phyloP scores from a whole-genome alignment of 192 early-diverging fungal genomes.

The Spizellomyces punctatus region DNA sequence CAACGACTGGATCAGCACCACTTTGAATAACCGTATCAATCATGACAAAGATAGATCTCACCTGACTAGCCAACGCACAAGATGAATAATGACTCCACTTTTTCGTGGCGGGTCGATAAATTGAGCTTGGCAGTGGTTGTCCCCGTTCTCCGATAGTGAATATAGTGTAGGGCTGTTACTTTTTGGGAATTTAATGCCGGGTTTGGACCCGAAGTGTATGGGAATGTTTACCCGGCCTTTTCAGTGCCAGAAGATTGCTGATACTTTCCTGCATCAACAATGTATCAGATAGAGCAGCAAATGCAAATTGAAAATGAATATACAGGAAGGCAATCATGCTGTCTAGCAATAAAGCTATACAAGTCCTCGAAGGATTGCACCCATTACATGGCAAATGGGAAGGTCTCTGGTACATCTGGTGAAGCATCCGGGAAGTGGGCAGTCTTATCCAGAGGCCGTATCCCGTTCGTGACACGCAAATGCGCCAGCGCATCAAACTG shows the following conservation, averaged over 20 bases:
- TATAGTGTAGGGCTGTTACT: too few relatives aligned
- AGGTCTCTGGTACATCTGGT: constrained; percentile 9
- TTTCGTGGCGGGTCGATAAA: constrained; percentile 17
- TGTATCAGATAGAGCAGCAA: too few relatives aligned
- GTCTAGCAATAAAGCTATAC: constrained; percentile 1
- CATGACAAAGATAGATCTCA: neutral
- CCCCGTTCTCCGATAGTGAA: too few relatives aligned
- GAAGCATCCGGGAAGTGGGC: constrained; percentile 13
- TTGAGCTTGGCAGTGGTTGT: neutral
- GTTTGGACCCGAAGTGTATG: too few relatives aligned
- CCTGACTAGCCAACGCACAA: constrained; percentile 11
- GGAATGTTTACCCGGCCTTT: too few relatives aligned
- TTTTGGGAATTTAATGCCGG: neutral
- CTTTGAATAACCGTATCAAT: neutral
- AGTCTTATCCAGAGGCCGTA: constrained; percentile 7
- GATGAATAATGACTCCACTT: constrained; percentile 13
- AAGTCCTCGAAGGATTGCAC: constrained; percentile 8
- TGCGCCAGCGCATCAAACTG: constrained; percentile 13
- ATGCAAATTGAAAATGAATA: too few relatives aligned
- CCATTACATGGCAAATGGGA: constrained; percentile 5
- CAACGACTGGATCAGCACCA: neutral
- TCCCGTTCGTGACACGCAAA: constrained; percentile 8
- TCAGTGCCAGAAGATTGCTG: too few relatives aligned
- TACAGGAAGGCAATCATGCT: too few relatives aligned
- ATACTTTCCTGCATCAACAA: too few relatives aligned